Base-by-base conservation (phyloP, 371 early-diverging fungal species). In the Mucor mucedo region DNA sequence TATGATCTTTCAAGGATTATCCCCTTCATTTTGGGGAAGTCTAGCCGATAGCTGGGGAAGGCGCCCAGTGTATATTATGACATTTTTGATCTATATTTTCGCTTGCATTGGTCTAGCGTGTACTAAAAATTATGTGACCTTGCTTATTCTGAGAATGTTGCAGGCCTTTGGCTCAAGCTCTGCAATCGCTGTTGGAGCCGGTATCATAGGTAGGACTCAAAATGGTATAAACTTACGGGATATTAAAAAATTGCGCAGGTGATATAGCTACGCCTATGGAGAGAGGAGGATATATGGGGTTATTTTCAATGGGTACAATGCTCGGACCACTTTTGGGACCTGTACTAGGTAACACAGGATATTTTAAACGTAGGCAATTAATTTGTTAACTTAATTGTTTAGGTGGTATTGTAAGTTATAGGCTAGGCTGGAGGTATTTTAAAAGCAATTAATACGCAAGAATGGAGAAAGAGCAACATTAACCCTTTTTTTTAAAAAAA, bases 151-250 rank as follows among this genome's bases (percentile, higher is more conserved):
- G 58, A 87, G 91, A 2, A 77, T 87, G 60, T 62, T 90, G 35
- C 91, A 91, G 67, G 82, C 89, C 1, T 79, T 84, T 41, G 90
- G 91, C 0, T 72, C 87, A 5, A 84, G 86, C 32, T 87, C 91
- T 0, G 87, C 86, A 0, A 78, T 88, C 29, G 79, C 89, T 2
- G 83, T 90, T 2, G 89, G 91, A 6, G 88, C 88, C 3, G 90
- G 91, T 0, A 81, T 87, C 8, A 83, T 91, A 13, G 83, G 87
- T 50, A 69, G 63, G 63, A 14, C 8, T 27, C 4, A 9, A 21
- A 21, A 21, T 21, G 21, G 21, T 21, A 21, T 21, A 21, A 21
- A 21, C 21, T 21, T 21, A 21, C 21, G 21, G 21, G 21, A 21
- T 21, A 21, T 21, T 21, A 21, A 21, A 21, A 21, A 21, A 0